Percentiles rank a stretch among this genome's conserved stretches.
Evolutionary conservation across 2,329 filamentous ascomycete species (phyloP).

Genomic region (Apiospora pterosperma): DNA sequence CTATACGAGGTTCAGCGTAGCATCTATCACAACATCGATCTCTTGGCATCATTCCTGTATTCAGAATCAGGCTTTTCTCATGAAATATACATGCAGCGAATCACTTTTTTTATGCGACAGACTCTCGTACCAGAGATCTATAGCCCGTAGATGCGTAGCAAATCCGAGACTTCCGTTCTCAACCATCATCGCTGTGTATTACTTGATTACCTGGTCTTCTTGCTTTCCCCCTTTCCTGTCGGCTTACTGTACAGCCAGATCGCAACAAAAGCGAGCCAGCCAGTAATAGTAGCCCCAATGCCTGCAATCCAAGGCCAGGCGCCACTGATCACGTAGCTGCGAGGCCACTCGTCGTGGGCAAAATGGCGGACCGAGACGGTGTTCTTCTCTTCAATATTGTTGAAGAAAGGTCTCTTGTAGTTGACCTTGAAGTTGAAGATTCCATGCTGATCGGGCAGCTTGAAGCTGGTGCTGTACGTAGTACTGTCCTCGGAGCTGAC

Average conservation of each 20-base stretch:
- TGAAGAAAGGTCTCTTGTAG: constrained; percentile 93
- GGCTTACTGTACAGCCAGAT: constrained; percentile 78
- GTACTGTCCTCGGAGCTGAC: constrained; percentile 62
- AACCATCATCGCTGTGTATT: not conserved
- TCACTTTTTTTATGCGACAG: not conserved
- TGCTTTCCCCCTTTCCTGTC: constrained; percentile 15
- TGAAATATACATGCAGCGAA: not conserved
- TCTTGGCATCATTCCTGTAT: not conserved
- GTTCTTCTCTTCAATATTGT: constrained; percentile 86
- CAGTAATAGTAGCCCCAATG: constrained; percentile 76
- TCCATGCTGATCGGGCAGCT: constrained; percentile 91
- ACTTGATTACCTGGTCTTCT: constrained; percentile 2
- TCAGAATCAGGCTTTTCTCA: not conserved
- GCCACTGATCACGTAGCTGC: constrained; percentile 83
- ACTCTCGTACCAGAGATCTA: not conserved
- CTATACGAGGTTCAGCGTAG: too few species aligned
- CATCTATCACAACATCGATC: not conserved
- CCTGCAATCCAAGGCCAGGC: constrained; percentile 95
- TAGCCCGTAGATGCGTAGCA: not conserved
- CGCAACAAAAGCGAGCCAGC: constrained; percentile 80
- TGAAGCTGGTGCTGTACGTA: constrained; percentile 73
- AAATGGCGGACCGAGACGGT: constrained; percentile 95
- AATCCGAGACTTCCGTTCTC: not conserved
- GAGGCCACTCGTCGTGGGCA: constrained; percentile 93
- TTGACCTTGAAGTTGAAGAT: constrained; percentile 99